phyloP scores from a whole-genome alignment of 2,329 filamentous ascomycete genomes.

The Cryphonectria japonica region DNA sequence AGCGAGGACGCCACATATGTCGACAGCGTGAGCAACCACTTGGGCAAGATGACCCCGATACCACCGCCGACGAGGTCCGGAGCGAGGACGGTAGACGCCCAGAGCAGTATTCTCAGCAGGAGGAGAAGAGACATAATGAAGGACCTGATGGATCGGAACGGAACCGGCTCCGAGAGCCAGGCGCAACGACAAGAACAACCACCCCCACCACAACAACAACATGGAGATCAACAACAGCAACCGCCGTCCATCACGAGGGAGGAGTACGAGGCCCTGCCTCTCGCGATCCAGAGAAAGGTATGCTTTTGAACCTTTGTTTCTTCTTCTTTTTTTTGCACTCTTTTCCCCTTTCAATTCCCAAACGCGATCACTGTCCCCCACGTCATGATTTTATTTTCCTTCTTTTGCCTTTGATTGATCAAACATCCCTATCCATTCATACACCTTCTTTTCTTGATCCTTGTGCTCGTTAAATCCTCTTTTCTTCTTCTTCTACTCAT shows the following conservation, averaged over 20 bases:
- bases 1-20: constrained; percentile 20
- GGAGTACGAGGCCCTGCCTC: constrained; percentile 54
- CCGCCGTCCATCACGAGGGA: constrained; percentile 43
- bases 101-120: constrained; percentile 4
- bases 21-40: constrained; percentile 21
- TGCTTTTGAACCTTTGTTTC: constrained; percentile 33
- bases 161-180: constrained; percentile 16
- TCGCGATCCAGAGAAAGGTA: constrained; percentile 57
- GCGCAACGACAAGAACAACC: constrained; percentile 13
- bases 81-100: constrained; percentile 17
- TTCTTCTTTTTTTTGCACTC: neutral
- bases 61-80: constrained; percentile 12
- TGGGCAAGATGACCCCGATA: constrained; percentile 17
- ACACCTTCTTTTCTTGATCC: neutral
- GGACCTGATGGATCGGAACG: constrained; percentile 16
- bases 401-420: neutral
- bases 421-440: neutral
- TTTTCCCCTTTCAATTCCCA: neutral
- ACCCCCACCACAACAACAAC: no score
- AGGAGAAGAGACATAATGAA: neutral
- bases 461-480: no score
- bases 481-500: neutral
- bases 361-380: no score
- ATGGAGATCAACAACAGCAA: neutral
- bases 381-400: neutral